These are phyloP conservation scores for Rubroshorea leprosula DNA, from an alignment of 345 rosid species.

Conservation along the genomic window DNA sequence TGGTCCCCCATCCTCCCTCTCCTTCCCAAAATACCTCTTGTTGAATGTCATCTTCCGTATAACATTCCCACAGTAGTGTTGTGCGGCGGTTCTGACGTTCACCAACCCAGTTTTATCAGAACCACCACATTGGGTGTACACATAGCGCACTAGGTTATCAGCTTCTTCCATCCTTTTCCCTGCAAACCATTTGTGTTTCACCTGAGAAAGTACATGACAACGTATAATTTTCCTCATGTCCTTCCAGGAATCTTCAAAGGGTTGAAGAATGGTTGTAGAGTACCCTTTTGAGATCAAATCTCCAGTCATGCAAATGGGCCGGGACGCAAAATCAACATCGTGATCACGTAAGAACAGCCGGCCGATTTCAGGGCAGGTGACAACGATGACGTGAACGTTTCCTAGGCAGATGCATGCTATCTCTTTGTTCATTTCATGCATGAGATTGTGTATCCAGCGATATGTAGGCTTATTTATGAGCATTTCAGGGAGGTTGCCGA, in stretches of 20 bases:
- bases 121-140: conserved; percentile 28
- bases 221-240: conserved; percentile 39
- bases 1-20: conserved; percentile 30
- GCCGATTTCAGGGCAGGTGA: conserved; percentile 33
- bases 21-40: conserved; percentile 26
- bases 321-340: conserved; percentile 33
- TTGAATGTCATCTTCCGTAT: conserved; percentile 33
- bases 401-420: conserved; percentile 40
- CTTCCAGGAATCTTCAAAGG: conserved; percentile 41
- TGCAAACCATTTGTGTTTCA: conserved; percentile 32
- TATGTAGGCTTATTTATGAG: conserved; percentile 2
- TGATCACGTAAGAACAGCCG: conserved; percentile 32
- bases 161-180: conserved; percentile 36
- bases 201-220: conserved; percentile 29
- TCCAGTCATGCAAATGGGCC: conserved; percentile 26
- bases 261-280: conserved; percentile 22
- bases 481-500: too few species aligned
- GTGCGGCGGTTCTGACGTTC: conserved; percentile 25
- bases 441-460: conserved; percentile 37
- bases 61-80: conserved; percentile 34
- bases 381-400: conserved; percentile 31
- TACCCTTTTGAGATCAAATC: conserved; percentile 22
- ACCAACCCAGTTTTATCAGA: conserved; percentile 4
- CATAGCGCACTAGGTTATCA: conserved; percentile 28
- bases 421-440: conserved; percentile 39